Percentiles rank a stretch among this genome's conserved stretches.
Conservation (phyloP, 225 moss, liverwort and hornwort genomes). For the Pseudisothecium myosuroides region DNA sequence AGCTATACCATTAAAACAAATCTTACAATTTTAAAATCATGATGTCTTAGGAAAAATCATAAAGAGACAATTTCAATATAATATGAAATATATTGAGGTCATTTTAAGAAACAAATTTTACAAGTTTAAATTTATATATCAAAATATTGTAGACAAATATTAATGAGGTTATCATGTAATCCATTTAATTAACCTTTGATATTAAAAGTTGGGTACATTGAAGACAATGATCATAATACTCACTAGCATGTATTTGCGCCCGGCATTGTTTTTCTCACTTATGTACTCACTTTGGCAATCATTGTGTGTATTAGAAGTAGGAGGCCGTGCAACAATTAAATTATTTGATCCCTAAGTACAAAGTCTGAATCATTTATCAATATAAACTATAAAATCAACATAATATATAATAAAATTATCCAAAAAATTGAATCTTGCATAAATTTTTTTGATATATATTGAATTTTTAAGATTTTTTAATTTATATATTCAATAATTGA, state of each 20-base stretch:
- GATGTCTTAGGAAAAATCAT: not conserved
- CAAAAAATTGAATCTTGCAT: not conserved
- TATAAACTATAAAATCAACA: fast-evolving
- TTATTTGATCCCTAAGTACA: not conserved
- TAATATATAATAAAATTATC: no score
- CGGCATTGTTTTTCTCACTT: not conserved
- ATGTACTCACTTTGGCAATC: conserved; percentile 11
- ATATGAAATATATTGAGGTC: not conserved
- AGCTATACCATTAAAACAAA: not conserved
- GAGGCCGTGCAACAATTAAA: not conserved
- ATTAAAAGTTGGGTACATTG: not conserved
- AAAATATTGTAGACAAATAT: no score
- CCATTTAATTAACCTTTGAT: not conserved
- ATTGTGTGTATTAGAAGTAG: conserved; percentile 13
- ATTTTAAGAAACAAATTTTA: not conserved
- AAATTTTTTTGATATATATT: not conserved
- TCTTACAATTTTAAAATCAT: not conserved
- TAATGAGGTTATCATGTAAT: not conserved
- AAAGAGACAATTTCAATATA: not conserved
- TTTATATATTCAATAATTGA: not conserved
- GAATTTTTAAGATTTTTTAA: fast-evolving
- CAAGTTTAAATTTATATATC: no score
- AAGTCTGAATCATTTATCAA: not conserved
- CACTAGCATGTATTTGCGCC: conserved; percentile 18
- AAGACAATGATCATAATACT: not conserved